A percentile compares a stretch with the other conserved stretches of the same genome.
Conservation (phyloP, 768 basidiomycete species). For the Cyathus striatus region DNA sequence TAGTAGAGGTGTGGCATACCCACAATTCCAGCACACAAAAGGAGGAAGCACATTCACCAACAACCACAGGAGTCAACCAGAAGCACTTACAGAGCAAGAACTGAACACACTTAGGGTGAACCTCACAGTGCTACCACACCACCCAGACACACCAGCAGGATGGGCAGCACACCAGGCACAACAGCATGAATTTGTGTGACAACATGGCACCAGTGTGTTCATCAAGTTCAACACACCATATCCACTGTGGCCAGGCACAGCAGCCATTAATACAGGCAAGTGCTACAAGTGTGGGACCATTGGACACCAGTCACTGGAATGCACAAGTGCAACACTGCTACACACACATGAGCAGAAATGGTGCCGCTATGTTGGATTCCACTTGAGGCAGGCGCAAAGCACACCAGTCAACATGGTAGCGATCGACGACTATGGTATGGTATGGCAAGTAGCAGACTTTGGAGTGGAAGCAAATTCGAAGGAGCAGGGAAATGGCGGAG, state of each 20-base stretch:
- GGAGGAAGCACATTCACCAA: too few species aligned
- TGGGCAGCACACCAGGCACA: background rate
- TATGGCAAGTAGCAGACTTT: background rate
- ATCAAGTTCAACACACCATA: background rate
- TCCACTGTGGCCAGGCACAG: background rate
- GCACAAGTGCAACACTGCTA: background rate
- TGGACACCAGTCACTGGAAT: background rate
- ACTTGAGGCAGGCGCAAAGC: background rate
- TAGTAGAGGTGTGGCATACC: too few species aligned
- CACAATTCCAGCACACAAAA: too few species aligned
- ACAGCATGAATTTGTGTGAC: background rate
- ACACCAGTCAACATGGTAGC: background rate
- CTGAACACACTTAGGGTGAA: background rate
- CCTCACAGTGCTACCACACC: background rate
- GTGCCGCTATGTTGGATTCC: background rate
- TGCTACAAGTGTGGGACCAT: background rate
- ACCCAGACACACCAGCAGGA: background rate
- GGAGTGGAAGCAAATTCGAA: background rate
- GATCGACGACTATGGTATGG: background rate
- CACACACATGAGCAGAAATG: background rate
- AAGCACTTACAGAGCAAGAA: background rate
- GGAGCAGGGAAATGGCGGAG: slow-evolving; percentile 15
- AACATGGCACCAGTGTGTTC: background rate
- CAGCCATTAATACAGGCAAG: background rate
- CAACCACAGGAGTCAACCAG: background rate